Conservation (phyloP, 106 monocot species). For the Apostasia shenzhenica region DNA sequence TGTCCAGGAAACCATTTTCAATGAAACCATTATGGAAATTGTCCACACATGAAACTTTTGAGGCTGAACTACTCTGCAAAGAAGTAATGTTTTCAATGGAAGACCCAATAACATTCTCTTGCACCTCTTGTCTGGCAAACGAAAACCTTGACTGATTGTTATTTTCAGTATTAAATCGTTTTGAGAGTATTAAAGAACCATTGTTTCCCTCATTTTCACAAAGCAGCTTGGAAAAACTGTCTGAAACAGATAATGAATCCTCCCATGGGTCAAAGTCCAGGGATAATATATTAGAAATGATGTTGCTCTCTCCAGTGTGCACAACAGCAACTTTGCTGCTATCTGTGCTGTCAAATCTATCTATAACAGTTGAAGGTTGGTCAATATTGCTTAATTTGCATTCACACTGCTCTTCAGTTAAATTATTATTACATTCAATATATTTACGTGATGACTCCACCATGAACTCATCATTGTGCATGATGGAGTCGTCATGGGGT, state of each 20-base stretch:
- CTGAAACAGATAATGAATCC: constrained; percentile 29
- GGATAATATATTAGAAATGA: constrained; percentile 60
- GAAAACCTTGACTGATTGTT: constrained; percentile 61
- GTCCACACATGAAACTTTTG: constrained; percentile 12
- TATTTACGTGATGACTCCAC: neutral
- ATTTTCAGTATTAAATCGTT: constrained; percentile 25
- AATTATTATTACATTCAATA: neutral
- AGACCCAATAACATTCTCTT: constrained; percentile 1
- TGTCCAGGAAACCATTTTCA: too few relatives aligned
- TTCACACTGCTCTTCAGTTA: constrained; percentile 9
- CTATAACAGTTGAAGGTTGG: constrained; percentile 5
- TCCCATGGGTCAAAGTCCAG: constrained; percentile 78
- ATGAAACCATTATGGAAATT: constrained; percentile 11
- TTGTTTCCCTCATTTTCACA: constrained; percentile 25
- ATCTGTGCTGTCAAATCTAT: constrained; percentile 8
- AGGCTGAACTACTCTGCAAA: neutral
- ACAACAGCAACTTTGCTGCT: constrained; percentile 17
- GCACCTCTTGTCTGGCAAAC: constrained; percentile 66
- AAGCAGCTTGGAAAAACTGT: constrained; percentile 36
- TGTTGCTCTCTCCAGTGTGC: constrained; percentile 46
- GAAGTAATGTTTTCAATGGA: neutral
- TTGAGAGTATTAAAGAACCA: constrained; percentile 14
- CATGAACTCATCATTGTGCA: neutral
- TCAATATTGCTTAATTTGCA: neutral
- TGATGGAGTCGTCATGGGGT: constrained; percentile 2